Percentiles rank a stretch among this genome's conserved stretches.
These are phyloP conservation scores for Starmerella roubikii DNA, from an alignment of 805 yeast genomes.

Conservation along the genomic window DNA sequence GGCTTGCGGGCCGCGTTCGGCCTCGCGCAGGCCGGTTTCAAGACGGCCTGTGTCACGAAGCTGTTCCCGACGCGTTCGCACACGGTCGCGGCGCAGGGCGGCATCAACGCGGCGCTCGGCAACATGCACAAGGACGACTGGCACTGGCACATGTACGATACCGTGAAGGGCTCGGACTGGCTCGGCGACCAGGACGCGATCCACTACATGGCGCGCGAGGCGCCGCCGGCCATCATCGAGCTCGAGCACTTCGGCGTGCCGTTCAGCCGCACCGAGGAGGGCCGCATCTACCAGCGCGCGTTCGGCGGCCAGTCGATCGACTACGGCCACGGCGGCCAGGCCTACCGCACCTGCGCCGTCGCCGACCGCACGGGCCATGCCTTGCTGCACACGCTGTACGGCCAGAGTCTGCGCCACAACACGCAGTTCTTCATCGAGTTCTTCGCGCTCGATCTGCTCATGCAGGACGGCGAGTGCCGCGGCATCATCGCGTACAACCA, in stretches of 20 bases:
- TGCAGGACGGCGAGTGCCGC: constrained; percentile 90
- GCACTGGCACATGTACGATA: constrained; percentile 99
- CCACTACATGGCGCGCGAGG: constrained; percentile 98
- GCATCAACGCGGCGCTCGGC: constrained; percentile 97
- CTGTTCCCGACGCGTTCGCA: constrained; percentile 97
- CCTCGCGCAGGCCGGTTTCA: constrained; percentile 89
- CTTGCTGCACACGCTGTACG: constrained; percentile 84
- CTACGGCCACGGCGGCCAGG: constrained; percentile 97
- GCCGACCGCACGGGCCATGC: constrained; percentile 99
- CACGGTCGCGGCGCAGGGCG: constrained; percentile 99
- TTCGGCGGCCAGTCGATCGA: constrained; percentile 96
- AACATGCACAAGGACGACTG: constrained; percentile 97
- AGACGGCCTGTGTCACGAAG: constrained; percentile 94
- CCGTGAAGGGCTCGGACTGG: constrained; percentile 99
- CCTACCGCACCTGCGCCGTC: constrained; percentile 98
- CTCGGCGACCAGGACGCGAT: constrained; percentile 98
- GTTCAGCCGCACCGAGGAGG: constrained; percentile 91
- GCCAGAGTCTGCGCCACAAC: constrained; percentile 91
- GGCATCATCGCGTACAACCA: constrained; percentile 97
- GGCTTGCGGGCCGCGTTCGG: constrained; percentile 98
- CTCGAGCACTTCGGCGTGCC: constrained; percentile 98
- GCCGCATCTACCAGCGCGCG: constrained; percentile 95
- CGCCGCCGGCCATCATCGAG: constrained; percentile 89
- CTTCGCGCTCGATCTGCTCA: constrained; percentile 86
- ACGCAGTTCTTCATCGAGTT: constrained; percentile 96